Evolutionary conservation across 768 basidiomycete genomes (phyloP).

Genomic region (Boletus sensibilis): DNA sequence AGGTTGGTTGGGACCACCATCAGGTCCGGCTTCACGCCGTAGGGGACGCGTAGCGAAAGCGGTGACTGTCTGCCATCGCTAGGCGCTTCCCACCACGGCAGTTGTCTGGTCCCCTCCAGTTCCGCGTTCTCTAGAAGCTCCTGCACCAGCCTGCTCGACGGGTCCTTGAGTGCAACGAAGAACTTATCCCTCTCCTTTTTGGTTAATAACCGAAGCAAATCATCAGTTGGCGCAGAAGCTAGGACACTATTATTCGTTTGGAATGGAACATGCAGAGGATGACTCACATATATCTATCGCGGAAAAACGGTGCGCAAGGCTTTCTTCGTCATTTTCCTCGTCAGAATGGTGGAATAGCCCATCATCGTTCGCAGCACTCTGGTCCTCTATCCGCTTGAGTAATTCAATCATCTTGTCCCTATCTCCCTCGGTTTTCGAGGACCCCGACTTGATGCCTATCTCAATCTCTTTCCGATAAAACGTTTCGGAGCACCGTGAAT

Average conservation of each 20-base stretch:
- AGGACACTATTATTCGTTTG: not conserved
- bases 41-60: conserved; percentile 10
- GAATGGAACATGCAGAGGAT: not conserved
- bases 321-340: conserved; percentile 41
- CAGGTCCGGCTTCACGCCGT: conserved; percentile 42
- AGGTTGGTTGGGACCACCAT: conserved; percentile 48
- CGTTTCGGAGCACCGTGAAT: conserved; percentile 73
- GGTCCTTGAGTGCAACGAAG: conserved; percentile 55
- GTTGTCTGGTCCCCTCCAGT: conserved; percentile 44
- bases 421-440: conserved; percentile 58
- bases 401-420: conserved; percentile 65
- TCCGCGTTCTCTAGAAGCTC: conserved; percentile 59
- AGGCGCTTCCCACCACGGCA: conserved; percentile 73
- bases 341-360: conserved; percentile 32
- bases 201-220: conserved; percentile 61
- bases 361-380: conserved; percentile 41
- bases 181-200: conserved; percentile 62
- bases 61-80: conserved; percentile 1
- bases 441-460: conserved; percentile 52
- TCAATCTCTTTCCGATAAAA: conserved; percentile 81
- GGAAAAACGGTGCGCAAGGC: conserved; percentile 51
- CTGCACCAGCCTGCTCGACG: conserved; percentile 57
- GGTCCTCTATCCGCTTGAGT: conserved; percentile 71
- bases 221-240: conserved; percentile 58
- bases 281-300: conserved; percentile 61